Base-by-base conservation (phyloP, 1,284 basidiomycete species). In the Tranzscheliella williamsii region DNA sequence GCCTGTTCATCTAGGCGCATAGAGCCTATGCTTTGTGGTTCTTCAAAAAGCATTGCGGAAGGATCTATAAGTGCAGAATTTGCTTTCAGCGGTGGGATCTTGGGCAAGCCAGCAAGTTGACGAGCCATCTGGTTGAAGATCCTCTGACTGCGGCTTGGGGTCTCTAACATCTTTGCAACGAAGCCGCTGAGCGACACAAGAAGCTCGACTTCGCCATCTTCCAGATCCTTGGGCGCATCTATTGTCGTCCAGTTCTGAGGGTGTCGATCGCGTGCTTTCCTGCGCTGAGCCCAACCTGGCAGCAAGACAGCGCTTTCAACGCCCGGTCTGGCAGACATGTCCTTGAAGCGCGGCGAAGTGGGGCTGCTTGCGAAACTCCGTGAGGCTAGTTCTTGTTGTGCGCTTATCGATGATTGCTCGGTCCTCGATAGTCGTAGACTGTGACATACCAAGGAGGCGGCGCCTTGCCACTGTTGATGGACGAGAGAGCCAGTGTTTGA, bases 121-220 rank as follows among this genome's bases (percentile, higher is more conserved):
- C 56, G 50, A 4, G 64, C 64, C 55, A 64, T 67, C 36, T 67
- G 64, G 31, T 67, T 62, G 37, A 64, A 62, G 39, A 67, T 46
- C 20, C 64, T 36, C 35, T 64, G 55, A 27, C 64, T 63, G 23
- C 54, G 39, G 22, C 50, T 60, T 4, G 47, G 62, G 21, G 56
- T 24, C 18, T 61, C 48, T 15, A 56, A 42, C 5, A 24, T 17
- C 26, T 51, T 61, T 13, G 56, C 24, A 17, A 60, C 52, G 18
- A 60, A 60, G 38, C 64, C 55, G 24, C 56, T 45, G 18, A 61
- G 24, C 4, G 52, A 43, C 20, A 67, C 36, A 23, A 58, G 50
- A 23, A 67, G 47, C 29, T 67, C 64, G n/a, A 63, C 46, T 20
- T 67, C 63, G 21, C 58, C 63, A 31, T 67, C 63, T 31, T 57